A percentile compares a stretch with the other conserved stretches of the same genome.
Conservation (phyloP, 371 early-diverging fungal genomes). For the Batkoa obscura region DNA sequence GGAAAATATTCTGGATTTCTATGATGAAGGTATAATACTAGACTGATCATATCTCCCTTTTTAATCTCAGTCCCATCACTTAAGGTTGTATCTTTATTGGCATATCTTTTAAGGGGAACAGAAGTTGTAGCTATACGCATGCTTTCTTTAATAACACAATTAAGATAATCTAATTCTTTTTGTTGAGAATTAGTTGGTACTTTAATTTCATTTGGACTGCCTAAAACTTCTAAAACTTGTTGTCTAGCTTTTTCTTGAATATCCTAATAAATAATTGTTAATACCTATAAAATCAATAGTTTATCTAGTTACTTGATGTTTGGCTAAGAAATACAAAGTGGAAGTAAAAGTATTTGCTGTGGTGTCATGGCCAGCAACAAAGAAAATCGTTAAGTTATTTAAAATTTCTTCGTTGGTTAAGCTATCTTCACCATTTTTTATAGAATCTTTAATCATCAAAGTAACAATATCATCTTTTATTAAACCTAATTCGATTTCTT, state of each 20-base stretch:
- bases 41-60: neutral
- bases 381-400: slow-evolving; percentile 18
- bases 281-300: no score
- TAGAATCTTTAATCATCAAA: neutral
- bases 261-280: no score
- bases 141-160: neutral
- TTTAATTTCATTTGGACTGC: neutral
- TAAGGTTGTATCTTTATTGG: neutral
- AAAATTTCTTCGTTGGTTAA: slow-evolving; percentile 7
- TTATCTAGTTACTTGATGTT: slow-evolving; percentile 13
- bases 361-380: slow-evolving; percentile 32
- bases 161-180: neutral
- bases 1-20: neutral
- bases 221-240: slow-evolving; percentile 15
- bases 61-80: neutral
- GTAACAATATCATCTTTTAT: neutral
- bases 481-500: neutral
- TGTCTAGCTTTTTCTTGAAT: slow-evolving; percentile 17
- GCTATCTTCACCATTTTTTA: neutral
- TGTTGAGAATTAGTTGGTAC: neutral
- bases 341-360: slow-evolving; percentile 23
- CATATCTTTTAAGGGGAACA: neutral
- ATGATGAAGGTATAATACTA: neutral
- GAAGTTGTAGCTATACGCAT: neutral
- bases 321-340: slow-evolving; percentile 17